Evolutionary conservation across 805 yeast genomes (phyloP), one percentile per base, ranked within the genome.

Genomic region (Candida krabiensis): DNA sequence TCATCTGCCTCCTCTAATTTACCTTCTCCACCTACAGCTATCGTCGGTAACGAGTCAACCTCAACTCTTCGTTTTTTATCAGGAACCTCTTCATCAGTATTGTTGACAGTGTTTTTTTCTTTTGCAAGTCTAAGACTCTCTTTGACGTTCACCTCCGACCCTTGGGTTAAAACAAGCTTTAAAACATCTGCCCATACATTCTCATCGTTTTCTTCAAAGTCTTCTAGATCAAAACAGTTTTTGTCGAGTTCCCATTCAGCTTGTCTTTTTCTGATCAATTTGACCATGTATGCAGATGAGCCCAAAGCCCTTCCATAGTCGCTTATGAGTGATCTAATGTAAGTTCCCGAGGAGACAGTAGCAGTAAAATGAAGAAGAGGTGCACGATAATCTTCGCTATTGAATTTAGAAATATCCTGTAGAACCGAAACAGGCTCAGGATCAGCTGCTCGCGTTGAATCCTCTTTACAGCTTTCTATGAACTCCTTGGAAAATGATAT

Each of bases 291-390:
- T 0, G 96, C 87, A 18, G 86, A 77, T 0, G 90, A 79, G 13
- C 83, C 81, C 56, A 90, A 65, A 0, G 91, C 84, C 43, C 84
- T 75, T 2, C 96, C 98, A 30, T 86, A 70, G 55, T 93, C 99
- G 62, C 95, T 87, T 33, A 93, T 72, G 37, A 93, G 66, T 2
- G 96, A 84, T 49, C 99, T 74, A 33, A 93, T 89, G 54, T 93
- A 93, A 0, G 98, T 93, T 1, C 99, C 99, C 0, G 97, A 88
- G 1, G 96, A 84, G 1, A 91, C 99, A 24, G 77, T 73, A 4
- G 95, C 77, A 12, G 73, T 75, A 49, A 93, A 77, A 51, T 84
- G 90, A 18, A 91, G 52, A 33, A 83, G 51, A 2, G 95, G 93
- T 2, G 87, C 80, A 44, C 74, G 69, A 41, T 69, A 72, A 3